These are phyloP conservation scores for Epichloe typhina DNA, from an alignment of 2,329 filamentous ascomycete genomes.

Conservation along the genomic window DNA sequence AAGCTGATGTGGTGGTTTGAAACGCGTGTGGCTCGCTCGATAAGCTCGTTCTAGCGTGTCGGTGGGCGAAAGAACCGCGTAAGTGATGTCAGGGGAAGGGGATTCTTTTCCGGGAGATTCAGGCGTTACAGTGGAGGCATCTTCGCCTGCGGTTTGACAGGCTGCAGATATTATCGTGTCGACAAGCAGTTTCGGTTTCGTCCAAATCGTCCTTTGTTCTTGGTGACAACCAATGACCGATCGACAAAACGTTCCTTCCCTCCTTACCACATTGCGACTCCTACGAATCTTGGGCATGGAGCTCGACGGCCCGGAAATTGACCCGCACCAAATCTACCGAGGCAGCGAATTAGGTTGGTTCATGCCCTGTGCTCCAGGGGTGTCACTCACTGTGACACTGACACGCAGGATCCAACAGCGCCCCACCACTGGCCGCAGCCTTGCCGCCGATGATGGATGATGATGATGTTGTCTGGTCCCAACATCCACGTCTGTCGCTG, in stretches of 20 bases:
- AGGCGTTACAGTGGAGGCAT: slow-evolving; percentile 1
- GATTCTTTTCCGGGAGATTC: not conserved
- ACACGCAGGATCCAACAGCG: not conserved
- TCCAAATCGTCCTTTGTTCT: not conserved
- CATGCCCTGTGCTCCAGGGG: not conserved
- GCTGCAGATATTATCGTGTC: not conserved
- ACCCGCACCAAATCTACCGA: slow-evolving; percentile 14
- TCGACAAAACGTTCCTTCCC: not conserved
- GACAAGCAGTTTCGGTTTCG: not conserved
- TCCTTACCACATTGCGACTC: not conserved
- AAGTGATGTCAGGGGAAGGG: not conserved
- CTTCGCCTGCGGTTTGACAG: not conserved
- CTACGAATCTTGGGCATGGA: not conserved
- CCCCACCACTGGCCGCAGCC: slow-evolving; percentile 4
- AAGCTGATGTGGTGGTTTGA: not conserved
- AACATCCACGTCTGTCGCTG: not conserved
- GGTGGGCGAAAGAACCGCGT: slow-evolving; percentile 7
- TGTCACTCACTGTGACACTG: not conserved
- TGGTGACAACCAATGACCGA: not conserved
- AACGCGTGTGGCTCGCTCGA: not conserved
- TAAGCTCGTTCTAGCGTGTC: not conserved
- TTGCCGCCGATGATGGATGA: slow-evolving; percentile 1
- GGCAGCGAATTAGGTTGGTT: not conserved
- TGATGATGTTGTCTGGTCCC: not conserved
- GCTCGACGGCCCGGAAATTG: slow-evolving; percentile 21